Evolutionary conservation across 495 filamentous ascomycete genomes (phyloP).

Genomic region (Neurospora sp.): DNA sequence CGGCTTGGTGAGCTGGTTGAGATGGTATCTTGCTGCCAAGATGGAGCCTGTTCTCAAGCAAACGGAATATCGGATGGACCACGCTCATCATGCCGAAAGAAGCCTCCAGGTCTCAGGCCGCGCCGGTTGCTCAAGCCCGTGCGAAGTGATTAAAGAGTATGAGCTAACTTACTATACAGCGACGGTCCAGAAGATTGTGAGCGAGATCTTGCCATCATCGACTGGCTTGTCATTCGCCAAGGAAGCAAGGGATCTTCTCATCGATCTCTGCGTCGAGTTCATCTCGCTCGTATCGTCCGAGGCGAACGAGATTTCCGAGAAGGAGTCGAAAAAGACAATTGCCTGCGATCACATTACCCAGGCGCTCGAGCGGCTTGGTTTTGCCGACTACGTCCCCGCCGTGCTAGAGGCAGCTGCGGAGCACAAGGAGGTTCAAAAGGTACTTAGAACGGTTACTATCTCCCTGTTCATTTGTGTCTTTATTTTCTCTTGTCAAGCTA

Average conservation of each 20-base stretch:
- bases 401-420: conserved; percentile 82
- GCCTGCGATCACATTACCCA: conserved; percentile 93
- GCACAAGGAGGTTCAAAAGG: conserved; percentile 87
- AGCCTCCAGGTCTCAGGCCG: background rate
- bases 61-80: background rate
- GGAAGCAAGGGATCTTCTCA: conserved; percentile 87
- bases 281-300: conserved; percentile 95
- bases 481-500: conserved; percentile 1
- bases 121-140: background rate
- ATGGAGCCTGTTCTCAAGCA: background rate
- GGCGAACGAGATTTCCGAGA: conserved; percentile 96
- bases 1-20: background rate
- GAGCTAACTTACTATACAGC: conserved; percentile 40
- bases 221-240: conserved; percentile 66
- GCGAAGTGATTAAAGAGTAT: background rate
- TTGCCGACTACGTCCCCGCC: conserved; percentile 77
- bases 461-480: background rate
- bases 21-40: background rate
- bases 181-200: conserved; percentile 95
- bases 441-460: conserved; percentile 28
- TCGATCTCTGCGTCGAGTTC: conserved; percentile 98
- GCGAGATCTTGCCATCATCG: conserved; percentile 73
- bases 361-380: conserved; percentile 81
- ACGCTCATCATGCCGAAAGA: background rate
- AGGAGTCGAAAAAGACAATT: conserved; percentile 97